Evolutionary conservation across 352 stramenopile species (phyloP).

Genomic region (Phytophthora lateralis): DNA sequence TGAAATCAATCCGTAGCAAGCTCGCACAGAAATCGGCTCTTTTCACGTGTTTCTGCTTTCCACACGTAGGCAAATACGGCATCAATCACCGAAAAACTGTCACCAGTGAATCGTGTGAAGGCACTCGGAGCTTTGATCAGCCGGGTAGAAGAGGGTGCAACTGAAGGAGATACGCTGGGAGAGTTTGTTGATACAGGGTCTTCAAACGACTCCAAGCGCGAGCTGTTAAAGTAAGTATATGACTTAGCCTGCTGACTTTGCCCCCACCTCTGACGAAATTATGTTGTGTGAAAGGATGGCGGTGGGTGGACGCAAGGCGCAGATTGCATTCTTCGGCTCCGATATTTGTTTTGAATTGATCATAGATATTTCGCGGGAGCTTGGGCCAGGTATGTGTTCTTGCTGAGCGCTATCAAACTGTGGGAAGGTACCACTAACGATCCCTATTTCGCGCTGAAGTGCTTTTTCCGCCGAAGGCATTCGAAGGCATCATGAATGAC

Average conservation of each 20-base stretch:
- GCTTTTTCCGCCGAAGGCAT: slow-evolving; percentile 69
- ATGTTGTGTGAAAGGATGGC: slow-evolving; percentile 56
- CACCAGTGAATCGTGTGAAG: slow-evolving; percentile 60
- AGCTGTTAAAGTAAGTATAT: slow-evolving; percentile 60
- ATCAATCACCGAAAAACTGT: slow-evolving; percentile 45
- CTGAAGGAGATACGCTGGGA: slow-evolving; percentile 58
- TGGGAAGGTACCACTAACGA: background rate
- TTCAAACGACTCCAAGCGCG: slow-evolving; percentile 66
- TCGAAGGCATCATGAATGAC: slow-evolving; percentile 85
- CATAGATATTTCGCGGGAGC: slow-evolving; percentile 58
- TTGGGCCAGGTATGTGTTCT: slow-evolving; percentile 52
- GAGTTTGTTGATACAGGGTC: slow-evolving; percentile 29
- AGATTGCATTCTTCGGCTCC: slow-evolving; percentile 78
- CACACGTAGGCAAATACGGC: slow-evolving; percentile 11
- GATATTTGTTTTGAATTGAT: slow-evolving; percentile 84
- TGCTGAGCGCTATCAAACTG: background rate
- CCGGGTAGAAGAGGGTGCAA: slow-evolving; percentile 66
- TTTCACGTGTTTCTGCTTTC: background rate
- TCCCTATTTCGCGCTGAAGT: slow-evolving; percentile 34
- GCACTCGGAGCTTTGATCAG: slow-evolving; percentile 55
- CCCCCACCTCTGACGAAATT: slow-evolving; percentile 2
- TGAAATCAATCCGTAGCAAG: background rate
- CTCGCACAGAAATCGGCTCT: background rate
- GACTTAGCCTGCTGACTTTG: background rate
- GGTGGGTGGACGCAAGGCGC: slow-evolving; percentile 61